Evolutionary conservation across 495 filamentous ascomycete species (phyloP), one percentile per base, ranked within the genome.

Genomic region (Sphaerosporella brunnea): DNA sequence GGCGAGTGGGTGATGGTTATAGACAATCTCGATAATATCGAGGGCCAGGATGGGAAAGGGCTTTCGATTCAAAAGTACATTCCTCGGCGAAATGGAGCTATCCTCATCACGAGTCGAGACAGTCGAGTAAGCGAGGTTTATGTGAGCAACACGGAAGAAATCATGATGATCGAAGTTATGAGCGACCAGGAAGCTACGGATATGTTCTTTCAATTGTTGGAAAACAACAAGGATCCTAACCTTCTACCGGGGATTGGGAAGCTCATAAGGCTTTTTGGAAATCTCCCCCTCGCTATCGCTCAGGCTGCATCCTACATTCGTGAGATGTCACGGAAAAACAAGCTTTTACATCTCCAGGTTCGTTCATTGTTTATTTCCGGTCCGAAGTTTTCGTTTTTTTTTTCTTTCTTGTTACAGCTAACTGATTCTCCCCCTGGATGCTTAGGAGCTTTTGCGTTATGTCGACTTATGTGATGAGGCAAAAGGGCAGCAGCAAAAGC

Each of bases 241-340:
- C 18, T 63, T 8, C 39, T 67, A 1, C 23, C 65, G 2, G 34
- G 56, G 2, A 46, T 67, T 10, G 28, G 48, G 0, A 55, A 66
- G 21, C 55, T 71, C 0, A 51, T 68, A 0, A 25, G 53, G 2
- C 48, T 51, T 2, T 54, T 69, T 10, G 55, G 54, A 0, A 58
- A 30, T 46, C 61, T 71, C 1, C 68, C 66, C 10, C 48, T 71
- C 0, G 68, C 68, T 0, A 65, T 70, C 36, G 49, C 41, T 1
- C 68, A 71, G 36, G 68, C 68, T 4, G 65, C 64, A 4, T 50
- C 67, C 1, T 71, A 63, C 40, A 61, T 71, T 64, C 2, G n/a
- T n/a, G 40, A 44, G 11, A 44, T 23, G 25, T 9, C 40, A 44
- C 28, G 28, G 28, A 5, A 32, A 5, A 5, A 32, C 28, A 5